These are phyloP conservation scores for Pyrenochaeta sp. DNA, from an alignment of 2,329 filamentous ascomycete species.

Conservation along the genomic window DNA sequence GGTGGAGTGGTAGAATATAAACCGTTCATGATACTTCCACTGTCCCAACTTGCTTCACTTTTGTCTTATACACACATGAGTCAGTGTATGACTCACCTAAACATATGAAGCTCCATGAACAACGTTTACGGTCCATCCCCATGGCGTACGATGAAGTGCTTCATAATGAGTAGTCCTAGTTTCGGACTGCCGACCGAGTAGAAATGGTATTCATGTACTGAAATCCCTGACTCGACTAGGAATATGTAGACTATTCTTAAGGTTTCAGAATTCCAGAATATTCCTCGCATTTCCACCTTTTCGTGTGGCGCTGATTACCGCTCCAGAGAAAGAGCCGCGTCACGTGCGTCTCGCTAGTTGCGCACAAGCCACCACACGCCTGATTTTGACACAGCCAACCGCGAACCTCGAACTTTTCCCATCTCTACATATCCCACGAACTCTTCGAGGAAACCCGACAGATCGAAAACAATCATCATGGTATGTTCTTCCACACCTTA, in stretches of 20 bases:
- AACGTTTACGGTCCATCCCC: too few relatives aligned
- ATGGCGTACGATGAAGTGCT: too few relatives aligned
- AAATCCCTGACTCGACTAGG: too few relatives aligned
- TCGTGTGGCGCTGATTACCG: not conserved
- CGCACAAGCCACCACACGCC: conserved; percentile 9
- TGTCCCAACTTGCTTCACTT: too few relatives aligned
- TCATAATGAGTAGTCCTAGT: too few relatives aligned
- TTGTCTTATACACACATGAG: too few relatives aligned
- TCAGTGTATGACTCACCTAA: too few relatives aligned
- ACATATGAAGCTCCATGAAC: too few relatives aligned
- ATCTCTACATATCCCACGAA: conserved; percentile 26
- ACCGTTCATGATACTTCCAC: conserved; percentile 21
- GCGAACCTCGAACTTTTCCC: conserved; percentile 23
- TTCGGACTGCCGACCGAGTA: too few relatives aligned
- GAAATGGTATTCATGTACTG: too few relatives aligned
- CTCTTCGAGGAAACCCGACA: conserved; percentile 57
- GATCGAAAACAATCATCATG: conserved; percentile 50
- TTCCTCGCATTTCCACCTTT: not conserved
- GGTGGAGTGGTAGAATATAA: conserved; percentile 21
- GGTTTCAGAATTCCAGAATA: too few relatives aligned
- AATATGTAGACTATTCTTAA: too few relatives aligned
- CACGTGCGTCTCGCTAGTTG: conserved; percentile 5
- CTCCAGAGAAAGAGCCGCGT: not conserved
- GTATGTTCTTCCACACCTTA: conserved; percentile 31
- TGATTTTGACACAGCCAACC: conserved; percentile 21